Conservation (phyloP, 2,329 filamentous ascomycete genomes). For the Stenocarpella maydis region DNA sequence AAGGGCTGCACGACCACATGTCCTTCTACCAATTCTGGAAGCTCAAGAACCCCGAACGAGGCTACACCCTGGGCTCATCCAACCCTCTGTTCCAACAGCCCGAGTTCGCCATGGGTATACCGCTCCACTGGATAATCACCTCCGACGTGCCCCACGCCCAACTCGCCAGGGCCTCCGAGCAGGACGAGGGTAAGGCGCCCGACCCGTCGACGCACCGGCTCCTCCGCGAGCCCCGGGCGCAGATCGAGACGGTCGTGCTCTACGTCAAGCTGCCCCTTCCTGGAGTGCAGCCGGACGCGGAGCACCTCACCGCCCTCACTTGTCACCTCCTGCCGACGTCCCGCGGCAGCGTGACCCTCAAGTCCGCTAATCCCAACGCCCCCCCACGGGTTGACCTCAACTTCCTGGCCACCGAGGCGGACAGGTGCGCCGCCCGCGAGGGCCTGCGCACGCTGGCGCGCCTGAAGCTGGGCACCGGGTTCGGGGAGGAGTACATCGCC, state of each 20-base stretch:
- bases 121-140: slow-evolving; percentile 35
- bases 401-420: slow-evolving; percentile 42
- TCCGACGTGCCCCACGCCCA: slow-evolving; percentile 29
- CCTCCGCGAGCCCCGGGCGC: slow-evolving; percentile 36
- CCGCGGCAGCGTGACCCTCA: slow-evolving; percentile 41
- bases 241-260: slow-evolving; percentile 41
- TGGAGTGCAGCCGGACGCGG: slow-evolving; percentile 36
- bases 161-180: slow-evolving; percentile 33
- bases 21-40: slow-evolving; percentile 46
- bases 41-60: slow-evolving; percentile 39
- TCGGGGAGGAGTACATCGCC: slow-evolving; percentile 41
- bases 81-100: slow-evolving; percentile 38
- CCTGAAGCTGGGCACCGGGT: slow-evolving; percentile 37
- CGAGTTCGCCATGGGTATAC: slow-evolving; percentile 36
- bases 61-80: slow-evolving; percentile 39
- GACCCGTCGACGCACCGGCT: slow-evolving; percentile 35
- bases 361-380: slow-evolving; percentile 36
- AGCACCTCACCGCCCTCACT: slow-evolving; percentile 37
- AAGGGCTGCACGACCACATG: slow-evolving; percentile 41
- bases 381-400: slow-evolving; percentile 43
- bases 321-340: slow-evolving; percentile 41
- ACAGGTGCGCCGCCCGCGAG: slow-evolving; percentile 43
- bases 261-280: slow-evolving; percentile 36
- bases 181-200: slow-evolving; percentile 38
- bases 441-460: slow-evolving; percentile 39